phyloP scores from a whole-genome alignment of 805 yeast genomes.

The Candida yuanshanica region DNA sequence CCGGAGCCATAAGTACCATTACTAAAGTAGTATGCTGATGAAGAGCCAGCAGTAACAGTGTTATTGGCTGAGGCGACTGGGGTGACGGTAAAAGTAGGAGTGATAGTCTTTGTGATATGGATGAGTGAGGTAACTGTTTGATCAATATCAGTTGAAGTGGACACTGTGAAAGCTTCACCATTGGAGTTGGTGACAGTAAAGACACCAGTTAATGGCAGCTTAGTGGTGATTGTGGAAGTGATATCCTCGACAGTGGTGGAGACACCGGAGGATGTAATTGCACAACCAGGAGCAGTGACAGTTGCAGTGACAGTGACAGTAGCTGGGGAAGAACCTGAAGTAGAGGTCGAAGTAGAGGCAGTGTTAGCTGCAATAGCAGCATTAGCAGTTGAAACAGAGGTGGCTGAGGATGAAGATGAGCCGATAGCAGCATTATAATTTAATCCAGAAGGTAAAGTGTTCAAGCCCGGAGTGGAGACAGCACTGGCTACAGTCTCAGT shows the following conservation, averaged over 20 bases:
- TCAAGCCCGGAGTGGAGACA: constrained; percentile 1
- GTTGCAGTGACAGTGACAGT: constrained; percentile 18
- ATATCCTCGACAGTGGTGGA: background rate
- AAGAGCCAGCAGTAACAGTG: background rate
- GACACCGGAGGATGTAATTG: constrained; percentile 5
- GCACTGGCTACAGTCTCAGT: constrained; percentile 1
- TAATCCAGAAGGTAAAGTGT: background rate
- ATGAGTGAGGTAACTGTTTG: constrained; percentile 19
- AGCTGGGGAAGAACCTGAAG: background rate
- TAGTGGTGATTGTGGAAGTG: constrained; percentile 11
- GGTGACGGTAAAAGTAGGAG: constrained; percentile 25
- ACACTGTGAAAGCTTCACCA: constrained; percentile 19
- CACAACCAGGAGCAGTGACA: constrained; percentile 15
- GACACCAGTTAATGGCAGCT: constrained; percentile 17
- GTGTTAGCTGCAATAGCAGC: background rate
- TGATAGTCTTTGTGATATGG: constrained; percentile 14
- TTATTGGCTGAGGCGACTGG: constrained; percentile 25
- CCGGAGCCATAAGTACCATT: constrained; percentile 1
- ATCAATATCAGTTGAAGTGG: constrained; percentile 22
- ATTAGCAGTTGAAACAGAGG: background rate
- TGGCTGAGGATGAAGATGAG: background rate
- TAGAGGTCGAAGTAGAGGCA: background rate
- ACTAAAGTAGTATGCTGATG: background rate
- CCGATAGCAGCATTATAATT: background rate
- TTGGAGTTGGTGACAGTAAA: constrained; percentile 23